Evolutionary conservation across 345 rosid genomes (phyloP), one percentile per base, ranked within the genome.

Genomic region (Populus euphratica): DNA sequence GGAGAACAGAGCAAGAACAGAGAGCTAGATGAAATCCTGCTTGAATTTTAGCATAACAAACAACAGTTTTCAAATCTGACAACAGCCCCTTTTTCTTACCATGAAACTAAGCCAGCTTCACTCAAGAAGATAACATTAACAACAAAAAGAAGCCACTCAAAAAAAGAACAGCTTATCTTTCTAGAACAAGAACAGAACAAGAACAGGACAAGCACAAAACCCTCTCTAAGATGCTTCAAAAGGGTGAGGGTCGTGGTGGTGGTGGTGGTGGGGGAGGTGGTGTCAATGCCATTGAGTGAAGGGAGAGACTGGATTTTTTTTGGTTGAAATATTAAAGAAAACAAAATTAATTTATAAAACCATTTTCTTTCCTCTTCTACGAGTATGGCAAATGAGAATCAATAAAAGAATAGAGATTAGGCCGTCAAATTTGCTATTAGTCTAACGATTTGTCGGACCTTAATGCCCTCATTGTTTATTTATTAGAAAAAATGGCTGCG

Each of bases 71-170:
- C 70, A 76, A 86, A 80, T 80, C 81, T 70, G 77, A 69, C 8
- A 69, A 54, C 66, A 72, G 77, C 80, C 77, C 83, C 69, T 61
- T 82, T 80, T 52, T 54, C 71, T 70, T 68, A 38, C n/a, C 25
- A 36, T 62, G 70, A 82, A 86, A 73, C 83, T 67, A 73, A 77
- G 14, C 74, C 72, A 80, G 59, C 79, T 52, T 76, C 73, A 21
- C 56, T 35, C 29, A 73, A 76, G 73, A 86, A 66, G 85, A 80
- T 77, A 50, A 67, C 74, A 50, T 59, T 39, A 52, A 73, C 49
- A 66, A 59, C 21, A 39, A 56, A 54, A 63, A 67, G 44, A 8
- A 31, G 52, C 65, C 76, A 77, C 68, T 50, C 5, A n/a, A 59
- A 50, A 70, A 81, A 76, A 8, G 35, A 3, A 35, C 66, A 83